Evolutionary conservation across 2,329 filamentous ascomycete genomes (phyloP).

Genomic region (Colletotrichum costaricense): DNA sequence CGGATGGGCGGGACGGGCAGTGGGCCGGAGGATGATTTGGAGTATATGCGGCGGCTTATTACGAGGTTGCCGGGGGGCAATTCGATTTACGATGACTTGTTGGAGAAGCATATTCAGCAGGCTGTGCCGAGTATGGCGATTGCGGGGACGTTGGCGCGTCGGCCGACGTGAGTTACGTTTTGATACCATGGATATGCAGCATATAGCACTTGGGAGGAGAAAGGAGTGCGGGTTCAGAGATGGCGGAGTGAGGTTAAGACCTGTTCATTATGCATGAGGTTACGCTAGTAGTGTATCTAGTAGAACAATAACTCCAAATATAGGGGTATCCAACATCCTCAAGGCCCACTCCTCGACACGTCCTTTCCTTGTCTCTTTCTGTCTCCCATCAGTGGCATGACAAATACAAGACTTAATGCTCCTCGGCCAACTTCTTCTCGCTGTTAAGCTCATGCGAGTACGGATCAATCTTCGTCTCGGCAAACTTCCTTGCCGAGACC

Average conservation of each 20-base stretch:
- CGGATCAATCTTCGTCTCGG: conserved; percentile 50
- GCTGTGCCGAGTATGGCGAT: conserved; percentile 43
- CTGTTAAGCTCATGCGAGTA: conserved; percentile 40
- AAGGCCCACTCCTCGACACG: neutral
- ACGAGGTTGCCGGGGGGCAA: conserved; percentile 50
- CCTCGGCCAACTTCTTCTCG: conserved; percentile 30
- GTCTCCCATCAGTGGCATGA: too few species aligned
- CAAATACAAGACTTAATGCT: neutral
- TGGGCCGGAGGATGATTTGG: conserved; percentile 50
- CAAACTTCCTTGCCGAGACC: conserved; percentile 53
- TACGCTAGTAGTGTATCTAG: conserved; percentile 24
- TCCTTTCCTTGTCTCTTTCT: too few species aligned
- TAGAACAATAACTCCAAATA: neutral
- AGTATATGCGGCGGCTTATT: conserved; percentile 51
- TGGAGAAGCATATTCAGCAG: conserved; percentile 54
- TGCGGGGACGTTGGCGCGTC: neutral
- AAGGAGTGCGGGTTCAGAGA: neutral
- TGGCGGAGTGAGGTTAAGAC: neutral
- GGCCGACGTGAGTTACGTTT: neutral
- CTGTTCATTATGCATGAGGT: conserved; percentile 20
- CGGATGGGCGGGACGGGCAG: conserved; percentile 36
- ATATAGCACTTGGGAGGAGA: neutral
- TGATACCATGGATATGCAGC: neutral
- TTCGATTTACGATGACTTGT: conserved; percentile 50
- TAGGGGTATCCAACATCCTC: conserved; percentile 2